Evolutionary conservation across 495 filamentous ascomycete genomes (phyloP).

Genomic region (Oleoguttula mirabilis): DNA sequence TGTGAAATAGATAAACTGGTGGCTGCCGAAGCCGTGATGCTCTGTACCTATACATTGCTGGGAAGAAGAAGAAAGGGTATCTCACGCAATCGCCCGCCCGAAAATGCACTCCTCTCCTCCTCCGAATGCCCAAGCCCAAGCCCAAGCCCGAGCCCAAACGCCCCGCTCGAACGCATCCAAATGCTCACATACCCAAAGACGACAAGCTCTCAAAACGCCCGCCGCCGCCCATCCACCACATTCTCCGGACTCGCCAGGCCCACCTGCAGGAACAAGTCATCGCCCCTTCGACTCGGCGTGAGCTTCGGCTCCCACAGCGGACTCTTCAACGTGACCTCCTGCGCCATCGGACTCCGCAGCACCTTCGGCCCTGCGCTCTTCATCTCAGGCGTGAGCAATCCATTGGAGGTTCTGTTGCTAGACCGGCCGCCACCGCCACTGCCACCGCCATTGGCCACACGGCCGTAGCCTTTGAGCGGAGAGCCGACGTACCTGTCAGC

Average conservation of each 20-base stretch:
- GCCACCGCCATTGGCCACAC: not conserved
- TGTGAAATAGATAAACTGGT: too few relatives aligned
- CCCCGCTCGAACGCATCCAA: not conserved
- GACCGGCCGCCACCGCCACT: not conserved
- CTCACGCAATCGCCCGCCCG: too few relatives aligned
- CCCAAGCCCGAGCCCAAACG: too few relatives aligned
- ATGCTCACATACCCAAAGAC: not conserved
- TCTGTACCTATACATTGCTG: too few relatives aligned
- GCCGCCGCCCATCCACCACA: not conserved
- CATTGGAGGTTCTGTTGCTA: not conserved
- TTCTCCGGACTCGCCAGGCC: constrained; percentile 12
- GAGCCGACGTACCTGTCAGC: too few relatives aligned
- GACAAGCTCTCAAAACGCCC: not conserved
- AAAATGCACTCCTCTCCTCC: too few relatives aligned
- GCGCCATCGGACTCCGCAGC: not conserved
- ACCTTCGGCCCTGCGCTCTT: not conserved
- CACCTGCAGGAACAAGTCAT: constrained; percentile 26
- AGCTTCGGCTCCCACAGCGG: constrained; percentile 28
- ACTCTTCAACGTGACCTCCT: constrained; percentile 19
- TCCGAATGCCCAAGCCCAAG: too few relatives aligned
- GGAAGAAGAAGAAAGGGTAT: too few relatives aligned
- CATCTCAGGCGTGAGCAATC: constrained; percentile 1
- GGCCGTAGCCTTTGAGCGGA: constrained; percentile 19
- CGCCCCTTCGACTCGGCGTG: constrained; percentile 28
- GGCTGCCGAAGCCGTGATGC: too few relatives aligned